These are phyloP conservation scores for Arthrobotrys sphaeroides DNA, from an alignment of 2,329 filamentous ascomycete species.

Conservation along the genomic window DNA sequence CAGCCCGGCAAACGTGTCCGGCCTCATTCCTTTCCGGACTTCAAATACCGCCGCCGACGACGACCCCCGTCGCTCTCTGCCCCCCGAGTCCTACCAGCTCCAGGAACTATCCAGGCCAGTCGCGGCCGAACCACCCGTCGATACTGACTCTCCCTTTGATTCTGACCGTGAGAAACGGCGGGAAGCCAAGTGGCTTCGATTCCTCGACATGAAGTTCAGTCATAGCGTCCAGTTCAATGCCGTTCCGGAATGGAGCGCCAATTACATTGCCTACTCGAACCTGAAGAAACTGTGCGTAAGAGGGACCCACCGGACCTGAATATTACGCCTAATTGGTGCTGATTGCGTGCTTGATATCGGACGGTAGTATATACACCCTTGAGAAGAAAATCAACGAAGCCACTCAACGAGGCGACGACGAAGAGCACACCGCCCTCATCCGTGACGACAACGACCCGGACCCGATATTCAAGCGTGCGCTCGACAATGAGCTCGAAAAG, in stretches of 20 bases:
- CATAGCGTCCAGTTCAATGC: slow-evolving; percentile 99
- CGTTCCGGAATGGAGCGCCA: slow-evolving; percentile 98
- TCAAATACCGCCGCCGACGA: slow-evolving; percentile 13
- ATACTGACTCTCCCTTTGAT: not conserved
- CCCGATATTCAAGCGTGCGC: slow-evolving; percentile 78
- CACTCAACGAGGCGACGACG: slow-evolving; percentile 67
- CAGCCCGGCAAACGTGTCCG: slow-evolving; percentile 39
- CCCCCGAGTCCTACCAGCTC: slow-evolving; percentile 36
- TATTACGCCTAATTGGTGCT: not conserved
- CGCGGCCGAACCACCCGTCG: not conserved
- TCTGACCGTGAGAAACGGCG: slow-evolving; percentile 48
- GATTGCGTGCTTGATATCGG: not conserved
- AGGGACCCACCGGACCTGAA: not conserved
- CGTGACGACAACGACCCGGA: slow-evolving; percentile 76
- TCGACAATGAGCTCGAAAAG: slow-evolving; percentile 92
- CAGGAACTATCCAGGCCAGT: slow-evolving; percentile 19
- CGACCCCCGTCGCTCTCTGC: slow-evolving; percentile 6
- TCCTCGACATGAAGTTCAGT: slow-evolving; percentile 97
- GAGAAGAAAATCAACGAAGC: slow-evolving; percentile 74
- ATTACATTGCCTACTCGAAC: slow-evolving; percentile 98
- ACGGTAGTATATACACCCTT: slow-evolving; percentile 87
- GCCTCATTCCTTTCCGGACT: slow-evolving; percentile 24
- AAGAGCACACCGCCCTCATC: slow-evolving; percentile 86
- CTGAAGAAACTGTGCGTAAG: slow-evolving; percentile 90
- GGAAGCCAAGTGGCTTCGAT: slow-evolving; percentile 65